A percentile compares a stretch with the other conserved stretches of the same genome.
These are phyloP conservation scores for Gaertneriomyces sp. DNA, from an alignment of 192 early-diverging fungal species.

Conservation along the genomic window DNA sequence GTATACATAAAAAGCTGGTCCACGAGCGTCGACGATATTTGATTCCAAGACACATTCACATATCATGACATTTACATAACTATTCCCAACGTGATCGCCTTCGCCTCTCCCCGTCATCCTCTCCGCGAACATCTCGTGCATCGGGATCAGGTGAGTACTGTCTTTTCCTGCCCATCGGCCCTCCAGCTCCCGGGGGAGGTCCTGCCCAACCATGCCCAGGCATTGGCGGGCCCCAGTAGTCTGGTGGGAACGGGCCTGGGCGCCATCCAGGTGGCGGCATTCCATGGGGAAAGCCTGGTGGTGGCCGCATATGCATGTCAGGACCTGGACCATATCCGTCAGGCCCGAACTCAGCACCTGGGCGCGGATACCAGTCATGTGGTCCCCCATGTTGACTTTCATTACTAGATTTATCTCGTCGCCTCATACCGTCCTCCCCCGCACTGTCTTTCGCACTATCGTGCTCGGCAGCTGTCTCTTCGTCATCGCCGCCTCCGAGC, in stretches of 20 bases:
- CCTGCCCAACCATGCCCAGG: neutral
- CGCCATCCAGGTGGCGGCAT: conserved; percentile 4
- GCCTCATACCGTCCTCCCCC: neutral
- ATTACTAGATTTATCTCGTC: neutral
- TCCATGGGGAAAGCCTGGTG: neutral
- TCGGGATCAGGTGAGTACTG: conserved; percentile 1
- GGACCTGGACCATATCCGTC: conserved; percentile 1
- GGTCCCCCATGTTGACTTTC: neutral
- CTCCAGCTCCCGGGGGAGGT: neutral
- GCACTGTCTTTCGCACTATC: neutral
- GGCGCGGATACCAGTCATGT: conserved; percentile 7
- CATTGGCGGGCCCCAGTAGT: conserved; percentile 4
- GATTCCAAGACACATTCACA: no score
- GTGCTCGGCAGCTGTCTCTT: conserved; percentile 6
- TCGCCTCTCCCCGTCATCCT: neutral
- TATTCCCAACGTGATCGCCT: neutral
- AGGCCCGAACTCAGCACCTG: neutral
- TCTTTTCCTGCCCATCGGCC: conserved; percentile 9
- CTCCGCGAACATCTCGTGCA: neutral
- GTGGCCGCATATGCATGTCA: conserved; percentile 1
- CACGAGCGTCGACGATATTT: no score
- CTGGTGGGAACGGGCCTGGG: conserved; percentile 10
- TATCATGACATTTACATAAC: neutral
- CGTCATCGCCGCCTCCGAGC: conserved; percentile 24
- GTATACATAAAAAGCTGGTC: neutral